Evolutionary conservation across 371 early-diverging fungal species (phyloP), one percentile per base, ranked within the genome.

Genomic region (Mucor sp.): DNA sequence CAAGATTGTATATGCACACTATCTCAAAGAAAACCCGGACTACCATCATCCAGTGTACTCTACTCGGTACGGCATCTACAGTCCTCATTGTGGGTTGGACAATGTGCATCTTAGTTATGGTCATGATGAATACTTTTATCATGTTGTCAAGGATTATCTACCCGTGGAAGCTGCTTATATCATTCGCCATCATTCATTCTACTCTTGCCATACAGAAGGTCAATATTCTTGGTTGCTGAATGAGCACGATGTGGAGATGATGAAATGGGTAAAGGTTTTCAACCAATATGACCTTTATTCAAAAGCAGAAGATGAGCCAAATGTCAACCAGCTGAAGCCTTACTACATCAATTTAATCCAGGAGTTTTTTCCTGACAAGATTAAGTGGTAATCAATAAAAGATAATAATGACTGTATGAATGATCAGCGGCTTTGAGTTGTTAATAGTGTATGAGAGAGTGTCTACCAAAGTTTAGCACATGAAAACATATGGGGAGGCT

Each of bases 201-300:
- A 88, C 61, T 33, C 87, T 12, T 79, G 75, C 47, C 89, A 89
- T 62, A 78, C 74, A 2, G 83, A 79, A 11, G 76, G 75, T 1
- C 78, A 72, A 25, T 89, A 89, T 55, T 32, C 60, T 14, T 79
- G 82, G 74, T 65, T 89, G 12, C 57, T 89, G 66, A 77, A 80
- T 43, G 77, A 84, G 2, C 39, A 74, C 3, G 89, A 89, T 68
- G 48, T 63, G 11, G 62, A 72, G 25, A 80, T 81, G 83, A 77
- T 88, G 77, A 70, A 76, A 44, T 84, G 81, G 79, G 74, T 87
- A 32, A 81, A 81, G 55, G 62, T 61, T 6, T 89, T 89, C 58
- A 89, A 87, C 62, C 75, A 82, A 59, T 89, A 84, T 39, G 89
- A 89, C 47, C 72, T 87, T 4, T 88, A 87, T 61, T 85, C 86